phyloP scores from a whole-genome alignment of 2,329 filamentous ascomycete genomes.

The Penicillium aurantiogriseum region DNA sequence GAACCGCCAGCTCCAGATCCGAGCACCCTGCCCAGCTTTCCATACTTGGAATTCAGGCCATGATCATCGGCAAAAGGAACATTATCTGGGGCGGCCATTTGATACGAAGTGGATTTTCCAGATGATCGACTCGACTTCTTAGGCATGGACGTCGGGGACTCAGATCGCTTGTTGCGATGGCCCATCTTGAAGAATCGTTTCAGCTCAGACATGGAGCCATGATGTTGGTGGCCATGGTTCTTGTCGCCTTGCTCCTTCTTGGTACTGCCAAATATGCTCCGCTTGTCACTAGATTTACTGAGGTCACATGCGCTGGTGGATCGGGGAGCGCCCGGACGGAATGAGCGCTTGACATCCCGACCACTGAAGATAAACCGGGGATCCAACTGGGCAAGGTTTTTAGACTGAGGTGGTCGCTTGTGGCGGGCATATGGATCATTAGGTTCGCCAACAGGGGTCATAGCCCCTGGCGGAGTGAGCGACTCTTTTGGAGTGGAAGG shows the following conservation, averaged over 20 bases:
- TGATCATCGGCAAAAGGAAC: conserved; percentile 95
- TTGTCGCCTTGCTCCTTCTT: conserved; percentile 52
- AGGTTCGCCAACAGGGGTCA: conserved; percentile 73
- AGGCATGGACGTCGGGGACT: conserved; percentile 62
- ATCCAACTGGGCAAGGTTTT: conserved; percentile 67
- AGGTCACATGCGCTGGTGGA: conserved; percentile 47
- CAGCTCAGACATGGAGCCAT: conserved; percentile 85
- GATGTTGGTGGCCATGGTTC: conserved; percentile 56
- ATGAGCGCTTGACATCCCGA: conserved; percentile 64
- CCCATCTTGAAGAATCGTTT: conserved; percentile 91
- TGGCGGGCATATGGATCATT: conserved; percentile 87
- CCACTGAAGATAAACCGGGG: conserved; percentile 79
- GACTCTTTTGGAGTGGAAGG: conserved; percentile 55
- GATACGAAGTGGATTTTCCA: conserved; percentile 55
- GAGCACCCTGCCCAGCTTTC: conserved; percentile 90
- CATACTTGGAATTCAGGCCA: conserved; percentile 84
- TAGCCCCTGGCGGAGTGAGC: conserved; percentile 64
- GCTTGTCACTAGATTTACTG: conserved; percentile 48
- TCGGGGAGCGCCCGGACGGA: conserved; percentile 45
- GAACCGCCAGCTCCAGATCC: conserved; percentile 94
- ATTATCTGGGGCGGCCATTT: conserved; percentile 45
- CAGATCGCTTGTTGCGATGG: conserved; percentile 61
- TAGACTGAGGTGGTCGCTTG: conserved; percentile 68
- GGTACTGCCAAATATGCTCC: conserved; percentile 54
- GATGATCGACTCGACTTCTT: conserved; percentile 56